These are phyloP conservation scores for Entomortierella lignicola DNA, from an alignment of 192 early-diverging fungal species.

Conservation along the genomic window DNA sequence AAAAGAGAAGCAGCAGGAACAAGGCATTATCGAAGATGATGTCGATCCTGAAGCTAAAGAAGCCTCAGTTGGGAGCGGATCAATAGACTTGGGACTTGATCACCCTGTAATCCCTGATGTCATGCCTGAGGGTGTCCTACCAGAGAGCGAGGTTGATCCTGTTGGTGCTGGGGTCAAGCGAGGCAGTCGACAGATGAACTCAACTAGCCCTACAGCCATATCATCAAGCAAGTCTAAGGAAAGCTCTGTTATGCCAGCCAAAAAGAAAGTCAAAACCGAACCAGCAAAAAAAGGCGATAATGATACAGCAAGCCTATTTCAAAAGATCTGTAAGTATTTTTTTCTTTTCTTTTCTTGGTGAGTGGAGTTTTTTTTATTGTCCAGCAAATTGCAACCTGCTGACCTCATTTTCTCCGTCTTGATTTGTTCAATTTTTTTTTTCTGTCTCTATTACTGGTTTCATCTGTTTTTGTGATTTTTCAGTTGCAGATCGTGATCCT, in stretches of 20 bases:
- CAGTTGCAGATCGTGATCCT: slow-evolving; percentile 60
- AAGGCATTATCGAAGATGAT: neutral
- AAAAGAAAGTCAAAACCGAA: slow-evolving; percentile 38
- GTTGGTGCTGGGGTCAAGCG: slow-evolving; percentile 26
- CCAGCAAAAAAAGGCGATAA: slow-evolving; percentile 21
- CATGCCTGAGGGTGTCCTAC: neutral
- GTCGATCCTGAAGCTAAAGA: slow-evolving; percentile 10
- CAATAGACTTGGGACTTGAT: neutral
- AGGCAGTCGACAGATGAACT: slow-evolving; percentile 18
- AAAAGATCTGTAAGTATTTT: slow-evolving; percentile 49
- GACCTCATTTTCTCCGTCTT: neutral
- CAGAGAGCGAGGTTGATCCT: neutral
- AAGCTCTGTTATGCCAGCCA: slow-evolving; percentile 18
- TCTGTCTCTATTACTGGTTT: neutral
- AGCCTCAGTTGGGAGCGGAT: slow-evolving; percentile 1
- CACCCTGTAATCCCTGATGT: neutral
- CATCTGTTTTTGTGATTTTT: neutral
- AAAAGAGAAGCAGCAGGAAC: neutral
- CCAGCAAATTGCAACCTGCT: no score
- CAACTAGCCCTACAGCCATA: neutral
- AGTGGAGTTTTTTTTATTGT: no score
- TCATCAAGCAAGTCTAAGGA: slow-evolving; percentile 19
- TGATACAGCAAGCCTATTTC: slow-evolving; percentile 49
- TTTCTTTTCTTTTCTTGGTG: neutral
- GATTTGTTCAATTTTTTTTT: slow-evolving; percentile 1